Base-by-base conservation (phyloP, 2,329 filamentous ascomycete genomes). In the Aspergillus fructus region DNA sequence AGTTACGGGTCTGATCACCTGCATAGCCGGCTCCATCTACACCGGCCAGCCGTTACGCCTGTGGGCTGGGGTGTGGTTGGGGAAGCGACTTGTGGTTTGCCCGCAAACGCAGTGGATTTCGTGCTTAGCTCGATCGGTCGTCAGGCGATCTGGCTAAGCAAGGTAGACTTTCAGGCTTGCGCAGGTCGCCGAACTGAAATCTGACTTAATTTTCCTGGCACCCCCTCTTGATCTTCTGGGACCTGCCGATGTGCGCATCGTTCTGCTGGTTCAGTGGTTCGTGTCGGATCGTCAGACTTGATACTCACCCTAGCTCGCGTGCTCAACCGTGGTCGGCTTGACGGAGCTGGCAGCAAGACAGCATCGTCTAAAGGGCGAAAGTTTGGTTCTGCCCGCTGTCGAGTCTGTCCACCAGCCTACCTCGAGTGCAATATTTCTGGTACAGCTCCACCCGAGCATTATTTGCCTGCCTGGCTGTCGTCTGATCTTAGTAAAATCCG, bases 1-100 rank as follows among this genome's bases (percentile, higher is more conserved):
- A 59, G 59, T 61, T 58, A 65, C 64, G 62, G 64, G 66, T 64
- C 64, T 63, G 56, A 69, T 73, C 64, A 68, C 71, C 63, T 73
- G 69, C 71, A 73, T 71, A 72, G 57, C 68, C 69, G 70, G 64
- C 62, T 68, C 66, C 64, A 66, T 66, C 61, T 61, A 62, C 64
- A 57, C 62, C 42, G 60, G 56, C 55, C 59, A 64, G 53, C 64
- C 63, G 63, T 68, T 68, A 56, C 58, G 59, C 46, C 55, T 59
- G 65, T 64, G 59, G 65, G 59, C 56, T 68, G 58, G 59, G 59
- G 59, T 61, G 62, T 58, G 56, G 48, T 66, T 59, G 63, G 65
- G 64, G 64, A 62, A 67, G 56, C 53, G 50, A 63, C 48, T 58
- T 51, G 52, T 65, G 60, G 59, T 60, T 61, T 64, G 62, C 65